A percentile compares a stretch with the other conserved stretches of the same genome.
Conservation (phyloP, 2,329 filamentous ascomycete species). For the Fusarium protoensiforme region DNA sequence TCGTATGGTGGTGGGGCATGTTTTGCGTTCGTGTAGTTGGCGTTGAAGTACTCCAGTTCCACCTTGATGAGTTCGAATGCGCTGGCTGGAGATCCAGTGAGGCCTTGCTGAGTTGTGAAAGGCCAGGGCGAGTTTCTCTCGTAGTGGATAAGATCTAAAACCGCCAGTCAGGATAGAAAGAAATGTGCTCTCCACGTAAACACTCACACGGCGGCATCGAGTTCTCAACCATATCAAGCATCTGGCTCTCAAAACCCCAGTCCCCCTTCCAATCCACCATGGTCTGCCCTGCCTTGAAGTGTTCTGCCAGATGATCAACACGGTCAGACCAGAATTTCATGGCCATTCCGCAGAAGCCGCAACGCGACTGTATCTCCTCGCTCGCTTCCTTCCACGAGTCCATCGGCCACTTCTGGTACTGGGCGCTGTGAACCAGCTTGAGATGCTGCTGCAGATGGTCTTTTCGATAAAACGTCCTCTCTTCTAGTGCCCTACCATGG, state of each 20-base stretch:
- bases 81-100: slow-evolving; percentile 30
- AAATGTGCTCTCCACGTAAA: not conserved
- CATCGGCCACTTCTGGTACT: slow-evolving; percentile 53
- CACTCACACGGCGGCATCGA: slow-evolving; percentile 50
- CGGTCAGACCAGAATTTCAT: slow-evolving; percentile 50
- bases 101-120: slow-evolving; percentile 35
- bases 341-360: slow-evolving; percentile 51
- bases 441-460: slow-evolving; percentile 54
- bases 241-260: slow-evolving; percentile 46
- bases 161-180: not conserved
- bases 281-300: slow-evolving; percentile 46
- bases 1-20: slow-evolving; percentile 20
- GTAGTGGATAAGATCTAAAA: slow-evolving; percentile 50
- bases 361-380: slow-evolving; percentile 43
- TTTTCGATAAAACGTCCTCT: slow-evolving; percentile 55
- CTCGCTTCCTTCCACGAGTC: slow-evolving; percentile 49
- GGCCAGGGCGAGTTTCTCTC: slow-evolving; percentile 50
- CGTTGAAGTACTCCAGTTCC: slow-evolving; percentile 42
- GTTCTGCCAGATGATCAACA: slow-evolving; percentile 52
- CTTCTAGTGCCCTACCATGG: slow-evolving; percentile 56
- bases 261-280: not conserved
- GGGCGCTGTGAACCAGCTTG: slow-evolving; percentile 20
- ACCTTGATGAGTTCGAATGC: slow-evolving; percentile 49
- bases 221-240: slow-evolving; percentile 52
- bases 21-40: slow-evolving; percentile 21